Base-by-base conservation (phyloP, 2,329 filamentous ascomycete species). In the Fusarium incarnatum region DNA sequence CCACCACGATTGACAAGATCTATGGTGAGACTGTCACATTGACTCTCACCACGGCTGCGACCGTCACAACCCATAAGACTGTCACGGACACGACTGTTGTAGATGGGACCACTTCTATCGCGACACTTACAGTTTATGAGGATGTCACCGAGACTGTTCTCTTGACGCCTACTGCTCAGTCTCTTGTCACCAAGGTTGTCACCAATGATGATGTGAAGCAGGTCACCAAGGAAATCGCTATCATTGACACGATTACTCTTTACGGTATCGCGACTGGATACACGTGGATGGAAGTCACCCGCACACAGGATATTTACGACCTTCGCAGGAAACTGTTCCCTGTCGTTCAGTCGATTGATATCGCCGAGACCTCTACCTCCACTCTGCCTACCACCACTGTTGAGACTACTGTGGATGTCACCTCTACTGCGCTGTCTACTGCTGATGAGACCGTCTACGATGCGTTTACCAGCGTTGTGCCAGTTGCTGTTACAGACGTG, bases 61-160 rank as follows among this genome's bases (percentile, higher is more conserved):
- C 58, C 2, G 23, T 52, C n/a, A 52, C 52, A 16, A 50, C 41
- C 2, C 34, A 49, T 28, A 53, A 53, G 41, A 64, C 62, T 2
- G 27, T 57, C 6, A 65, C 62, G 2, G 32, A 58, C 16, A 62
- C 50, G 8, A 41, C 55, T 15, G 9, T 55, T 12, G 42, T 55
- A 2, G 54, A 64, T 30, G 49, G 55, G 1, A 64, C 55, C 5
- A 56, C 49, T 1, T 37, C 49, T 2, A 44, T 65, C 2, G 53
- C 23, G 10, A 55, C 49, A 23, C 34, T 25, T 37, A 66, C 64
- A 0, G 20, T 58, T 5, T 53, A 57, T n/a, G 49, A 60, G 25
- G 55, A 65, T 20, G 60, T 65, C n/a, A 41, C 50, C 2, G 28
- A 49, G n/a, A 64, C 61, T 5, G 25, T 64, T 18, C 40, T 56